Percentiles rank a stretch among this genome's conserved stretches.
Evolutionary conservation across 176 grass and related monocot genomes (phyloP).

Genomic region (Luzula sylvatica): DNA sequence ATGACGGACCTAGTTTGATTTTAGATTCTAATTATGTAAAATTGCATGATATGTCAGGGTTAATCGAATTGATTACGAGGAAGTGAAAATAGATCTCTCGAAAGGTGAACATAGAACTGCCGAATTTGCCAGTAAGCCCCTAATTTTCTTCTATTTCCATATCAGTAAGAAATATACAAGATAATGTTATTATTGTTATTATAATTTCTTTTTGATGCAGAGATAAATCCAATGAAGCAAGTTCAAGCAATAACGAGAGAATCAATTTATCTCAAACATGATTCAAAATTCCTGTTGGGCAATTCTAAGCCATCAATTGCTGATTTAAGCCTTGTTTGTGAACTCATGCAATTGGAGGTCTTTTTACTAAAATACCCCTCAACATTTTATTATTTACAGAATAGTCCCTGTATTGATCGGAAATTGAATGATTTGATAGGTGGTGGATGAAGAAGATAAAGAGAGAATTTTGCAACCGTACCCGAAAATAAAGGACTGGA

Average conservation of each 20-base stretch:
- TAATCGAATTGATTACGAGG: conserved; percentile 70
- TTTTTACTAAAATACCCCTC: background rate
- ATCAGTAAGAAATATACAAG: background rate
- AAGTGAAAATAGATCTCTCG: conserved; percentile 52
- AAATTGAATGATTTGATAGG: conserved; percentile 21
- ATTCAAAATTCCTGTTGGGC: conserved; percentile 57
- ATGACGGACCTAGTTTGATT: no score
- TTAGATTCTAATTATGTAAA: no score
- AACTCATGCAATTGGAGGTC: conserved; percentile 94
- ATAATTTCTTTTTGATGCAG: conserved; percentile 22
- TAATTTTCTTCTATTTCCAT: no score
- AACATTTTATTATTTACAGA: background rate
- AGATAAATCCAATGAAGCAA: conserved; percentile 78
- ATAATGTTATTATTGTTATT: background rate
- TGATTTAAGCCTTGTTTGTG: conserved; percentile 86
- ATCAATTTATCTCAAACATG: conserved; percentile 56
- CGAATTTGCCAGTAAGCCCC: conserved; percentile 43
- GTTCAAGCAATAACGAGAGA: conserved; percentile 66
- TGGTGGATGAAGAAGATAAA: conserved; percentile 32
- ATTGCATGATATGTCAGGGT: conserved; percentile 18
- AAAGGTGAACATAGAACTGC: conserved; percentile 42
- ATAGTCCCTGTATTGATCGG: background rate
- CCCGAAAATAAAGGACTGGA: conserved; percentile 51
- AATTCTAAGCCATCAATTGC: conserved; percentile 57
- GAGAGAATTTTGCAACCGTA: conserved; percentile 39